Evolutionary conservation across 805 yeast genomes (phyloP).

Genomic region (Diddensiella transvaalensis): DNA sequence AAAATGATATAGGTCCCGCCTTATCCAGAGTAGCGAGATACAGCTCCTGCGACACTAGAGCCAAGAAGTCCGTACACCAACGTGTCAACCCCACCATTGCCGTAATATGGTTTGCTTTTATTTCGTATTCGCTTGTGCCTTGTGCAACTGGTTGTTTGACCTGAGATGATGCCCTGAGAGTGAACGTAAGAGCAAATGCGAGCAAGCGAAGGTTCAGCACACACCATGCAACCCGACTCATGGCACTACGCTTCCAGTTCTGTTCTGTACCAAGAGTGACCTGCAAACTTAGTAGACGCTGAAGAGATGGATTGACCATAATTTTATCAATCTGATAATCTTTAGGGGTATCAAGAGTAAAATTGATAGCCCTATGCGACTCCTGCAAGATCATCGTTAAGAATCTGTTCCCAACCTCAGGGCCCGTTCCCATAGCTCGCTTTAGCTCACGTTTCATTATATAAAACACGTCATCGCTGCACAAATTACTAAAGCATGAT

Average conservation of each 20-base stretch:
- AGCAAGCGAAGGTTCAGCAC: conserved; percentile 65
- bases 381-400: conserved; percentile 52
- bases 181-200: conserved; percentile 69
- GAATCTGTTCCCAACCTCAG: conserved; percentile 32
- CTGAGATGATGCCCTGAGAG: conserved; percentile 37
- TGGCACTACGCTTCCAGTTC: conserved; percentile 44
- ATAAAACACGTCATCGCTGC: conserved; percentile 66
- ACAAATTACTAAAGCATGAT: conserved; percentile 63
- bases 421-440: conserved; percentile 23
- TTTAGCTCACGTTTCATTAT: conserved; percentile 49
- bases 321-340: conserved; percentile 71
- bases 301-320: conserved; percentile 73
- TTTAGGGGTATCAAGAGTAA: conserved; percentile 62
- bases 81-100: conserved; percentile 66
- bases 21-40: conserved; percentile 25
- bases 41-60: conserved; percentile 68
- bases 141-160: conserved; percentile 48
- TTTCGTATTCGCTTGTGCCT: conserved; percentile 31
- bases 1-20: neutral
- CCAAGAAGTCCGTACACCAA: conserved; percentile 81
- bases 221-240: conserved; percentile 54
- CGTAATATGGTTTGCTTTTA: conserved; percentile 28
- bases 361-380: conserved; percentile 69
- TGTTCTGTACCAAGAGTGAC: conserved; percentile 53
- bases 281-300: conserved; percentile 66